Percentiles rank a stretch among this genome's conserved stretches.
These are phyloP conservation scores for Gentiana straminea DNA, from an alignment of 257 asterid species.

Conservation along the genomic window DNA sequence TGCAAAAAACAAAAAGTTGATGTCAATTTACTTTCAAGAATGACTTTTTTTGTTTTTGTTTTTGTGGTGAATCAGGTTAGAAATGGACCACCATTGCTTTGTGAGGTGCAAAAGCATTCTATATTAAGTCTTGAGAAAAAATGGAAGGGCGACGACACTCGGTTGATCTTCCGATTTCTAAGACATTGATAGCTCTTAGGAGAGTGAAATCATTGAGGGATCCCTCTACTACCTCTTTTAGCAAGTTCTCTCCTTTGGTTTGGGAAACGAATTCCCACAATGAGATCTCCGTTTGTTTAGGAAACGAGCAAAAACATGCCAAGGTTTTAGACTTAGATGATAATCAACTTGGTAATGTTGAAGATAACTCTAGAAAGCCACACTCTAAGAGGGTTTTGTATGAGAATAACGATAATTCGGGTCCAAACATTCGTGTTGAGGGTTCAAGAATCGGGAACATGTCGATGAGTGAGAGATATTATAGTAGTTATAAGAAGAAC, in stretches of 20 bases:
- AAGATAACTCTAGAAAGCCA: conserved; percentile 21
- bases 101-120: conserved; percentile 9
- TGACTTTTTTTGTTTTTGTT: conserved; percentile 13
- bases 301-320: conserved; percentile 15
- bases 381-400: conserved; percentile 13
- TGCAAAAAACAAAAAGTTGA: not conserved
- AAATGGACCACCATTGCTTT: conserved; percentile 11
- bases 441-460: conserved; percentile 14
- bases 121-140: conserved; percentile 6
- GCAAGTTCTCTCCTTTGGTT: conserved; percentile 44
- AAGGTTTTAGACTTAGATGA: conserved; percentile 9
- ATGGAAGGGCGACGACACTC: conserved; percentile 91
- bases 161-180: conserved; percentile 70
- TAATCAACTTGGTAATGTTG: conserved; percentile 8
- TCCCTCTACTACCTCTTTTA: conserved; percentile 66
- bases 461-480: conserved; percentile 23
- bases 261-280: conserved; percentile 62
- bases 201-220: conserved; percentile 91
- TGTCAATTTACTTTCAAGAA: conserved; percentile 1
- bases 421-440: conserved; percentile 3
- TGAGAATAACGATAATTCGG: conserved; percentile 8
- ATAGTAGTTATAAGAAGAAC: conserved; percentile 21
- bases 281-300: conserved; percentile 43
- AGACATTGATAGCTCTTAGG: conserved; percentile 61
- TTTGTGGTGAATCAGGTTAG: conserved; percentile 31